These are phyloP conservation scores for Aspergillus saccharolyticus DNA, from an alignment of 495 filamentous ascomycete genomes.

Conservation along the genomic window DNA sequence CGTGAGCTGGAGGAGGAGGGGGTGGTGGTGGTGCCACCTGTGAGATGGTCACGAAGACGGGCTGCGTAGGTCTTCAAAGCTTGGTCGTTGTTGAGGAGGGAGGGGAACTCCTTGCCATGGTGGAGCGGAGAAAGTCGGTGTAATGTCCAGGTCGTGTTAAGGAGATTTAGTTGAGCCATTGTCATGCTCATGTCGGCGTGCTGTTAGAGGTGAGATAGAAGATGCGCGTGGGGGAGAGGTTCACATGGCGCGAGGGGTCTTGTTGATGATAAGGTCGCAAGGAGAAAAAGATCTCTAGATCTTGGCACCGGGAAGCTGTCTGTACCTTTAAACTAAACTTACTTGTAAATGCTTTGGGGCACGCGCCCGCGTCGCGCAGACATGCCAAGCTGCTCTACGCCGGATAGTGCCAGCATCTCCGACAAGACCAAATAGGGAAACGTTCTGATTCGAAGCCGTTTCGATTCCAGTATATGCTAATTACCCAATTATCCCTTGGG, in stretches of 20 bases:
- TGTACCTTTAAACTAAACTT: background rate
- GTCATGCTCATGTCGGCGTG: too few relatives aligned
- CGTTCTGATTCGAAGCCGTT: background rate
- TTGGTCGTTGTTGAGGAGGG: constrained; percentile 31
- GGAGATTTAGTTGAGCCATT: constrained; percentile 36
- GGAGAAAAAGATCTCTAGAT: background rate
- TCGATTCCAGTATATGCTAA: background rate
- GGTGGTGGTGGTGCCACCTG: constrained; percentile 45
- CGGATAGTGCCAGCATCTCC: too few relatives aligned
- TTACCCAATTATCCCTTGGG: too few relatives aligned
- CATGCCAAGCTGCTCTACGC: background rate
- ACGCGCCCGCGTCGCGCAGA: background rate
- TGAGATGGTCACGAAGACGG: constrained; percentile 48
- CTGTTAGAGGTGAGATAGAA: too few relatives aligned
- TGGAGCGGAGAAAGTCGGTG: constrained; percentile 53
- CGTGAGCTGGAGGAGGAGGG: constrained; percentile 11
- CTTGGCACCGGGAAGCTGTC: background rate
- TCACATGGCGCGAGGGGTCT: constrained; percentile 1
- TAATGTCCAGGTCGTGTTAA: constrained; percentile 52
- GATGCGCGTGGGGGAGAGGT: background rate
- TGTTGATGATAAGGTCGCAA: too few relatives aligned
- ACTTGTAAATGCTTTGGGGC: background rate
- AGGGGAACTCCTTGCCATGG: constrained; percentile 36
- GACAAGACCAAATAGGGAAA: too few relatives aligned
- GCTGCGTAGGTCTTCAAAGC: constrained; percentile 45